phyloP scores from a whole-genome alignment of 345 rosid genomes.

The Lagerstroemia speciosa region DNA sequence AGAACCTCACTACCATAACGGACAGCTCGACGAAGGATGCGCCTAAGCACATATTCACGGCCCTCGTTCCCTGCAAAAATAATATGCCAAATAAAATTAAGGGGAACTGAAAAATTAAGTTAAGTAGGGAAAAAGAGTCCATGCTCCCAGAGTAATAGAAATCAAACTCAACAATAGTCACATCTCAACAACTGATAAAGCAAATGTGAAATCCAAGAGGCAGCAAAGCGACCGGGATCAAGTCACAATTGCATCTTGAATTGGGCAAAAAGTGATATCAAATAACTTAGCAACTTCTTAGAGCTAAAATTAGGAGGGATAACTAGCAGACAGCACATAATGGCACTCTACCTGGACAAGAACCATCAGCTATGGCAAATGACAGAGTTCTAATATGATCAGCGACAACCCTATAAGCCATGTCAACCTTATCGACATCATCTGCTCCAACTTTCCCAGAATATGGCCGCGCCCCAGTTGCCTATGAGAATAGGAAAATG shows the following conservation, averaged over 20 bases:
- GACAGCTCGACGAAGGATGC: constrained; percentile 97
- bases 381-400: constrained; percentile 93
- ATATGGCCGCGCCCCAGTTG: constrained; percentile 84
- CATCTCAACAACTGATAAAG: not conserved
- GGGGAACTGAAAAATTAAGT: not conserved
- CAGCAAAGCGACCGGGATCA: not conserved
- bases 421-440: constrained; percentile 72
- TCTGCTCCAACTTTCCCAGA: constrained; percentile 86
- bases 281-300: not conserved
- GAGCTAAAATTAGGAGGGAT: not conserved
- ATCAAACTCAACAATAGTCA: not conserved
- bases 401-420: constrained; percentile 98
- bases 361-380: constrained; percentile 97
- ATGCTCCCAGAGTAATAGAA: not conserved
- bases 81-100: too few species aligned
- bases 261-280: not conserved
- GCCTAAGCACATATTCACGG: constrained; percentile 90
- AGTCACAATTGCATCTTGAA: not conserved
- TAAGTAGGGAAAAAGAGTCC: not conserved
- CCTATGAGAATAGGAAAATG: constrained; percentile 23
- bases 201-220: not conserved
- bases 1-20: constrained; percentile 87
- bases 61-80: constrained; percentile 77
- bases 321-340: not conserved
- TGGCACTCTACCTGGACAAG: constrained; percentile 71